Conservation (phyloP, 208 protist genomes). For the Lotmaria passim region DNA sequence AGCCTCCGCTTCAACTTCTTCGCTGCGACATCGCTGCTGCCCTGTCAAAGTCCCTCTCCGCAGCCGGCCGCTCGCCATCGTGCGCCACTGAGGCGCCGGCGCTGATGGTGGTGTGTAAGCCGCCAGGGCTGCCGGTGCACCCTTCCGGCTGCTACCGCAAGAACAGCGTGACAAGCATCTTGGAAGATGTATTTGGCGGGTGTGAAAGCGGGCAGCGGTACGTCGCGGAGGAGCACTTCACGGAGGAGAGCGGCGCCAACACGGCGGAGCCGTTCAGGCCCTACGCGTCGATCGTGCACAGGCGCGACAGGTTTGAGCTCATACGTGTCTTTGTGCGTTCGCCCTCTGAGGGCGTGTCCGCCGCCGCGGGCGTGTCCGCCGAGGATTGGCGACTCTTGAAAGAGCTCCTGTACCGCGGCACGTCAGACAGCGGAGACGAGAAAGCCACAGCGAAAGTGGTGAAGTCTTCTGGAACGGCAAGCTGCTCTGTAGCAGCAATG, state of each 20-base stretch:
- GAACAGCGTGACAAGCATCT: conserved; percentile 91
- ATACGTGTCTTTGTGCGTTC: conserved; percentile 58
- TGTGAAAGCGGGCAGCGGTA: conserved; percentile 14
- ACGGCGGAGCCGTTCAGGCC: conserved; percentile 12
- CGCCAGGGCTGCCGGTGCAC: conserved; percentile 83
- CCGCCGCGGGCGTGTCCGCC: conserved; percentile 32
- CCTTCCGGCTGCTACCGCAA: conserved; percentile 92
- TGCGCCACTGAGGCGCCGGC: conserved; percentile 43
- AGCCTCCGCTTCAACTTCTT: conserved; percentile 55
- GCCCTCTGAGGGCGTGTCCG: background rate
- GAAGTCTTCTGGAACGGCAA: background rate
- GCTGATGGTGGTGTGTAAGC: conserved; percentile 76
- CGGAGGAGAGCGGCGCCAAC: background rate
- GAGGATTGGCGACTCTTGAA: conserved; percentile 49
- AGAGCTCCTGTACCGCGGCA: conserved; percentile 10
- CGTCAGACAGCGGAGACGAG: background rate
- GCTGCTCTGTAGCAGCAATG: background rate
- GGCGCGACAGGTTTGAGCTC: conserved; percentile 59
- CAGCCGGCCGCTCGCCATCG: too few species aligned
- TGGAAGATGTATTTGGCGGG: conserved; percentile 87
- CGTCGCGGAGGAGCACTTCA: conserved; percentile 22
- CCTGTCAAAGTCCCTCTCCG: background rate
- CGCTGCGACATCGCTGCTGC: conserved; percentile 41
- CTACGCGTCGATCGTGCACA: conserved; percentile 59
- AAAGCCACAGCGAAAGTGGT: background rate